These are phyloP conservation scores for Saccharomycopsis babjevae DNA, from an alignment of 805 yeast species.

Conservation along the genomic window DNA sequence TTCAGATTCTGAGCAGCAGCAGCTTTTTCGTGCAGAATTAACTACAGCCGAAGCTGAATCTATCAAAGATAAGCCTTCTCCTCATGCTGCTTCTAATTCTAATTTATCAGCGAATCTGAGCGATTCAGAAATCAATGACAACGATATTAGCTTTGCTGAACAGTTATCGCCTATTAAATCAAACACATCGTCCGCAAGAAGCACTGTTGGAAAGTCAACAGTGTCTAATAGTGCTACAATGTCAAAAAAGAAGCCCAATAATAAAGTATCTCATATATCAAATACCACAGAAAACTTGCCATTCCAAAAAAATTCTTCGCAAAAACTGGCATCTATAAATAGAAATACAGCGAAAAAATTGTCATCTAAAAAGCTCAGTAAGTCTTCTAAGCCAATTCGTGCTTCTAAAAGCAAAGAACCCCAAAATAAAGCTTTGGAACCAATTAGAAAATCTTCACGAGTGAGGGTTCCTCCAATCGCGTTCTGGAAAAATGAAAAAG, in stretches of 20 bases:
- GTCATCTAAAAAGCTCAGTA: slow-evolving; percentile 10
- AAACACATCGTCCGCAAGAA: not conserved
- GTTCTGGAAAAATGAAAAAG: slow-evolving; percentile 75
- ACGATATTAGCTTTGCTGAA: not conserved
- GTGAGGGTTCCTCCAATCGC: slow-evolving; percentile 63
- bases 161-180: not conserved
- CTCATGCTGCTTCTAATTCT: slow-evolving; percentile 12
- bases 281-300: not conserved
- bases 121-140: slow-evolving; percentile 27
- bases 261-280: slow-evolving; percentile 16
- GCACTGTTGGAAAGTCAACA: not conserved
- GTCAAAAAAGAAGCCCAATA: slow-evolving; percentile 7
- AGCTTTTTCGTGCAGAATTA: not conserved
- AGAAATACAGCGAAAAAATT: not conserved
- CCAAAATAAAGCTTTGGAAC: slow-evolving; percentile 17
- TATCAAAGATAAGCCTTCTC: slow-evolving; percentile 18
- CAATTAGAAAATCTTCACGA: slow-evolving; percentile 55
- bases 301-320: not conserved
- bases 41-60: slow-evolving; percentile 1
- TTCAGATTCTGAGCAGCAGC: not conserved
- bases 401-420: not conserved
- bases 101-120: slow-evolving; percentile 19
- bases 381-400: not conserved
- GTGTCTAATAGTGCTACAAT: slow-evolving; percentile 16
- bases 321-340: not conserved